Evolutionary conservation across 2,329 filamentous ascomycete genomes (phyloP).

Genomic region (Fusarium siculi): DNA sequence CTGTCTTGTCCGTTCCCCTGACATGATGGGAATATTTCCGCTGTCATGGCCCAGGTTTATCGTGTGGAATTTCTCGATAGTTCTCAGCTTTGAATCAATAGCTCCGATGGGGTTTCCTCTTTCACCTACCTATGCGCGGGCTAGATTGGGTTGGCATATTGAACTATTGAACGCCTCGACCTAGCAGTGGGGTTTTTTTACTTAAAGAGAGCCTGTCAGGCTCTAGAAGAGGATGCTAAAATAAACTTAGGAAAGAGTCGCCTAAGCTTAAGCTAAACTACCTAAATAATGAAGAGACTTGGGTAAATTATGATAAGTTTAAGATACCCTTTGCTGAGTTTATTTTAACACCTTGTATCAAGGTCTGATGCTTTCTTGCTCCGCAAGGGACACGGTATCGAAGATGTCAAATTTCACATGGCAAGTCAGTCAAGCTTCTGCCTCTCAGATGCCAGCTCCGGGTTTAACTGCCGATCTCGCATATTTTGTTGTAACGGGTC

Average conservation of each 20-base stretch:
- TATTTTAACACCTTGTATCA: too few relatives aligned
- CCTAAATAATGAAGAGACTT: too few relatives aligned
- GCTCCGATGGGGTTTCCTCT: not conserved
- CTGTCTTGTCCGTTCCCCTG: slow-evolving; percentile 5
- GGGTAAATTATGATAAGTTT: too few relatives aligned
- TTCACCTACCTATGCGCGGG: not conserved
- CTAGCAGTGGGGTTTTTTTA: not conserved
- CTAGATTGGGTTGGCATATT: not conserved
- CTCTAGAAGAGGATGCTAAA: not conserved
- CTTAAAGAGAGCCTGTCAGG: not conserved
- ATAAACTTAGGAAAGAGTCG: fast-evolving
- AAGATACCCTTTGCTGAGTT: too few relatives aligned
- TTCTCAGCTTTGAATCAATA: slow-evolving; percentile 22
- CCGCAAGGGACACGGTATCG: too few relatives aligned
- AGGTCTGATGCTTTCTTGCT: too few relatives aligned
- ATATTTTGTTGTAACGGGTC: not conserved
- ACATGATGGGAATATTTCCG: slow-evolving; percentile 3
- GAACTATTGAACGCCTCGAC: slow-evolving; percentile 20
- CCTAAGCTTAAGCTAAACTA: not conserved
- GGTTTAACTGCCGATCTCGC: not conserved
- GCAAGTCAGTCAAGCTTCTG: too few relatives aligned
- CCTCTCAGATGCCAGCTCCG: not conserved
- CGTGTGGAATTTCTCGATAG: not conserved
- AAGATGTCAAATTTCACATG: not conserved
- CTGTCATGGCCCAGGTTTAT: not conserved